Evolutionary conservation across 345 rosid species (phyloP).

Genomic region (Murraya koenigii): DNA sequence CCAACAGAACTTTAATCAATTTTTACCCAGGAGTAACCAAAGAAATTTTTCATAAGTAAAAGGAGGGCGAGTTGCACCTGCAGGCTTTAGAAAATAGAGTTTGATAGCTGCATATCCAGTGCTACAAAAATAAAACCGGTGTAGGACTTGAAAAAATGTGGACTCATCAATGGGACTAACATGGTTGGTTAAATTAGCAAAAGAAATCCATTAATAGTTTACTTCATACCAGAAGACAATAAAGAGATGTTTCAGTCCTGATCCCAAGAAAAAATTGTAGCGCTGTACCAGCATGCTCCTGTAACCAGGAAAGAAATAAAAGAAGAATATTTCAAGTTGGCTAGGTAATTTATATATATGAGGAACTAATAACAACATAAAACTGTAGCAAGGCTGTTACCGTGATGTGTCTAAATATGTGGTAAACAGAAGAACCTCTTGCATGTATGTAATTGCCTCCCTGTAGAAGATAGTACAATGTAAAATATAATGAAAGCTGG

Average conservation of each 20-base stretch:
- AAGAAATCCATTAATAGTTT: conserved; percentile 1
- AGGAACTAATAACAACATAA: background rate
- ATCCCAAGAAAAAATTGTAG: conserved; percentile 73
- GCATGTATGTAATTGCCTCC: conserved; percentile 89
- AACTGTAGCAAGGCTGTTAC: conserved; percentile 32
- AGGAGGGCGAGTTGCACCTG: conserved; percentile 44
- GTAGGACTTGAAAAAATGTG: background rate
- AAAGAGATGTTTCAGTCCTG: conserved; percentile 54
- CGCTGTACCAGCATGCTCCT: conserved; percentile 81
- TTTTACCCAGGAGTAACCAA: background rate
- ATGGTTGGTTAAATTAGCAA: background rate
- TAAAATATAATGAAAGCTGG: conserved; percentile 7
- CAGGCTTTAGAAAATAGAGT: conserved; percentile 65
- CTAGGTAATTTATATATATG: background rate
- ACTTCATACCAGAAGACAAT: conserved; percentile 62
- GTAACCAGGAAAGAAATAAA: conserved; percentile 19
- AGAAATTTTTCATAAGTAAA: conserved; percentile 2
- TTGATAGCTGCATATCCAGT: conserved; percentile 84
- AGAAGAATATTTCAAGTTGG: conserved; percentile 9
- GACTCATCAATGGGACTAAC: conserved; percentile 13
- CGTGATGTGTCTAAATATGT: conserved; percentile 67
- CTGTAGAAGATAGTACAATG: conserved; percentile 33
- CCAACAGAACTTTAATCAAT: conserved; percentile 5
- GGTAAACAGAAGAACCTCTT: conserved; percentile 68
- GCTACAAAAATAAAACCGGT: conserved; percentile 37